phyloP scores from a whole-genome alignment of 2,329 filamentous ascomycete species.

The Aureobasidium sp. region DNA sequence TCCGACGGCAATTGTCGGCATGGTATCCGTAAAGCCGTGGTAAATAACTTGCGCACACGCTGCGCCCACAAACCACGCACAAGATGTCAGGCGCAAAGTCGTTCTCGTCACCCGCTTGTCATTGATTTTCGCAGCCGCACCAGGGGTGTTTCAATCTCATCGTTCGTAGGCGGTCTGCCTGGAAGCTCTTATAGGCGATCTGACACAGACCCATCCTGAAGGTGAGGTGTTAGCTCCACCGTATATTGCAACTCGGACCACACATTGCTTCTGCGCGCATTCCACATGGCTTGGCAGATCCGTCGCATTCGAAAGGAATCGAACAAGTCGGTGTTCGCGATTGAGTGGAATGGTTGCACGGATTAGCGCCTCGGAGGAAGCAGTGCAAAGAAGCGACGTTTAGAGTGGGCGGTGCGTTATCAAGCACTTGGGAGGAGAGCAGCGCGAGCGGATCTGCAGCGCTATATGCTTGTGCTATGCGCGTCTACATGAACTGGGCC shows the following conservation, averaged over 20 bases:
- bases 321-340: neutral
- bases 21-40: neutral
- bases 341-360: conserved; percentile 1
- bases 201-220: neutral
- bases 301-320: neutral
- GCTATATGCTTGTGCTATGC: conserved; percentile 6
- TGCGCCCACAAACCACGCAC: neutral
- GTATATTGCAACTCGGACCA: conserved; percentile 5
- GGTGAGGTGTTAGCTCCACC: conserved; percentile 8
- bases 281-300: conserved; percentile 6
- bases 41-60: conserved; percentile 1
- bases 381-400: conserved; percentile 1
- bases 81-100: conserved; percentile 1
- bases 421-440: neutral
- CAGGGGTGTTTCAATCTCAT: neutral
- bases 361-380: neutral
- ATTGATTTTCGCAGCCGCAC: neutral
- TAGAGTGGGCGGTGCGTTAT: neutral
- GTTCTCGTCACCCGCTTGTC: conserved; percentile 1
- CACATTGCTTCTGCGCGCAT: conserved; percentile 5
- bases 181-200: neutral
- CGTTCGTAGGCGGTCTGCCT: neutral
- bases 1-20: conserved; percentile 6
- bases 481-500: neutral
- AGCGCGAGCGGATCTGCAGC: conserved; percentile 9